phyloP scores from a whole-genome alignment of 768 basidiomycete genomes.

The Trametes elegans region DNA sequence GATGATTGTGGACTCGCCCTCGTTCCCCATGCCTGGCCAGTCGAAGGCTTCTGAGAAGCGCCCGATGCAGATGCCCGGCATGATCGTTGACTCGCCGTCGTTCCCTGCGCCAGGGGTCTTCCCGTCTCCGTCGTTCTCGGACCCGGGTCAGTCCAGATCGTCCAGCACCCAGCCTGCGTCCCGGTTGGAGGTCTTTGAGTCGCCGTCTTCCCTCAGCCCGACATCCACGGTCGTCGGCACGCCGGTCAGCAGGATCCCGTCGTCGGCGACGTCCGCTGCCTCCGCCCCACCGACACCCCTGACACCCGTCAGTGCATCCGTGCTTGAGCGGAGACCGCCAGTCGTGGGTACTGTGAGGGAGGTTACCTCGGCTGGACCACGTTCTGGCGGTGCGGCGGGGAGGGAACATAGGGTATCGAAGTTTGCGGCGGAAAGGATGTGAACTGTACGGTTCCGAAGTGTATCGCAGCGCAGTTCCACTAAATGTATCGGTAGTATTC shows the following conservation, averaged over 20 bases:
- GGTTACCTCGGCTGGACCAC: constrained; percentile 1
- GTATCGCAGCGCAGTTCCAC: too few relatives aligned
- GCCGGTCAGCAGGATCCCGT: neutral
- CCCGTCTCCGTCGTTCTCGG: constrained; percentile 11
- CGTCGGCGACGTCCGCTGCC: neutral
- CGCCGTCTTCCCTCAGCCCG: constrained; percentile 25
- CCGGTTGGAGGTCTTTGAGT: constrained; percentile 15
- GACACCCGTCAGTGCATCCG: constrained; percentile 1
- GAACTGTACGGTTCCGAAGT: neutral
- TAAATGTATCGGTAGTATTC: constrained; percentile 15
- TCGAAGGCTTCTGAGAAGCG: neutral
- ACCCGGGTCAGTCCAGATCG: neutral
- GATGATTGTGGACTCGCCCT: neutral
- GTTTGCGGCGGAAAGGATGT: constrained; percentile 26
- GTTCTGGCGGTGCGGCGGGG: neutral
- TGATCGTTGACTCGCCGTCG: constrained; percentile 29
- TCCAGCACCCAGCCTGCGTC: neutral
- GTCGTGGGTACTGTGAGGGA: constrained; percentile 22
- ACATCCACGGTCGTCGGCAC: constrained; percentile 5
- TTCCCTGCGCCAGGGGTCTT: constrained; percentile 16
- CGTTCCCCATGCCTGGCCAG: neutral
- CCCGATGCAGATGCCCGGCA: constrained; percentile 23
- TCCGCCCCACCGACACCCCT: neutral
- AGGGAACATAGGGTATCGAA: constrained; percentile 23
- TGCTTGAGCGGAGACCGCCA: constrained; percentile 20